These are phyloP conservation scores for Candida alai DNA, from an alignment of 805 yeast species.

Conservation along the genomic window DNA sequence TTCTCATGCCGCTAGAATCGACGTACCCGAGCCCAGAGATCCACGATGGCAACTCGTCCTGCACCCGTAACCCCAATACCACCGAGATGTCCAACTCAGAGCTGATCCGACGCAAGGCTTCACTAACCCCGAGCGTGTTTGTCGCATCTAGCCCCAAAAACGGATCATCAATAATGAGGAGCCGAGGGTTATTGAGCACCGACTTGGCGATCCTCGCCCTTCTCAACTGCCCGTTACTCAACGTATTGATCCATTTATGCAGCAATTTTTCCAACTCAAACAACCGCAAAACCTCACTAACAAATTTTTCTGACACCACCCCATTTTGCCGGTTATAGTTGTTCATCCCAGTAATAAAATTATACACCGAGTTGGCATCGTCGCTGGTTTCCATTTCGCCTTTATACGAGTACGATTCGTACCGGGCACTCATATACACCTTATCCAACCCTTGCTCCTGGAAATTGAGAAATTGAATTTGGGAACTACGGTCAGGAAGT, in stretches of 20 bases:
- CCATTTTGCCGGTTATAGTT: conserved; percentile 38
- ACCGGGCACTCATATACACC: conserved; percentile 84
- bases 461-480: conserved; percentile 31
- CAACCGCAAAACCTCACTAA: conserved; percentile 41
- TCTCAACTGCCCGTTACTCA: conserved; percentile 92
- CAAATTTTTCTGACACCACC: conserved; percentile 19
- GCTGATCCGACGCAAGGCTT: conserved; percentile 37
- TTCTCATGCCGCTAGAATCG: conserved; percentile 46
- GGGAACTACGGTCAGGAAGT: conserved; percentile 28
- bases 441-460: conserved; percentile 33
- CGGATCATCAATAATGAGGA: conserved; percentile 84
- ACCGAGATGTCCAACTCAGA: conserved; percentile 47
- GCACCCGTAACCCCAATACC: conserved; percentile 71
- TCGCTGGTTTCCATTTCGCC: conserved; percentile 56
- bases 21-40: conserved; percentile 67
- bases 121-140: conserved; percentile 59
- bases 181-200: conserved; percentile 56
- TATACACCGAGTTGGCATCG: conserved; percentile 60
- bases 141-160: conserved; percentile 84
- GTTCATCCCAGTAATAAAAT: conserved; percentile 54
- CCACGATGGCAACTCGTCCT: conserved; percentile 80
- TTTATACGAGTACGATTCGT: conserved; percentile 67
- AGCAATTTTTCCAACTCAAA: conserved; percentile 56
- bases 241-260: conserved; percentile 76
- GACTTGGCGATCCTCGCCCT: conserved; percentile 84